Percentiles rank a stretch among this genome's conserved stretches.
Conservation (phyloP, 1,284 basidiomycete species). For the Trichosporon inkin region DNA sequence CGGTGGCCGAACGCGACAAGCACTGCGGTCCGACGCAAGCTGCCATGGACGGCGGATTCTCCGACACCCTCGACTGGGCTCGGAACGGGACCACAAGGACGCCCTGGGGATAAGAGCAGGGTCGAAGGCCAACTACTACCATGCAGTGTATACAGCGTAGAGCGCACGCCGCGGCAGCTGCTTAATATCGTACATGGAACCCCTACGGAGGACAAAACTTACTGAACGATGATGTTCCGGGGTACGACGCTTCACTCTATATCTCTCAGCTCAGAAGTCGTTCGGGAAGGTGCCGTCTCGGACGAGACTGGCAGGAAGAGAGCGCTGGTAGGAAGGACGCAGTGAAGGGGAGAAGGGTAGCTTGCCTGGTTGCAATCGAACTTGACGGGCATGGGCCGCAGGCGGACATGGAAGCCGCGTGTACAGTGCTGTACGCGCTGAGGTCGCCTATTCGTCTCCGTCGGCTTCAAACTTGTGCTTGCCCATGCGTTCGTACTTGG, state of each 20-base stretch:
- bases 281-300: not conserved
- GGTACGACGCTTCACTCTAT: not conserved
- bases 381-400: too few species aligned
- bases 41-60: not conserved
- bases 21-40: constrained; percentile 3
- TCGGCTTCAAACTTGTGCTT: constrained; percentile 84
- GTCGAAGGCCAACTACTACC: too few species aligned
- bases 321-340: not conserved
- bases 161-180: too few species aligned
- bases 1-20: constrained; percentile 2
- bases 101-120: not conserved
- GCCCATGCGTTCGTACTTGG: constrained; percentile 63
- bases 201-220: constrained; percentile 1
- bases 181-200: not conserved
- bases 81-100: not conserved
- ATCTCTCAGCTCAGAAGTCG: constrained; percentile 3
- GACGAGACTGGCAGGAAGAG: not conserved
- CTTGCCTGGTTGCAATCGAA: not conserved
- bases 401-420: too few species aligned
- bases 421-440: too few species aligned
- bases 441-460: constrained; percentile 60
- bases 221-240: not conserved
- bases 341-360: not conserved
- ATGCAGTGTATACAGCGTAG: too few species aligned
- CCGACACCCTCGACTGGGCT: not conserved